Evolutionary conservation across 371 early-diverging fungal genomes (phyloP), one percentile per base, ranked within the genome.

Genomic region (Mucor ambiguus): DNA sequence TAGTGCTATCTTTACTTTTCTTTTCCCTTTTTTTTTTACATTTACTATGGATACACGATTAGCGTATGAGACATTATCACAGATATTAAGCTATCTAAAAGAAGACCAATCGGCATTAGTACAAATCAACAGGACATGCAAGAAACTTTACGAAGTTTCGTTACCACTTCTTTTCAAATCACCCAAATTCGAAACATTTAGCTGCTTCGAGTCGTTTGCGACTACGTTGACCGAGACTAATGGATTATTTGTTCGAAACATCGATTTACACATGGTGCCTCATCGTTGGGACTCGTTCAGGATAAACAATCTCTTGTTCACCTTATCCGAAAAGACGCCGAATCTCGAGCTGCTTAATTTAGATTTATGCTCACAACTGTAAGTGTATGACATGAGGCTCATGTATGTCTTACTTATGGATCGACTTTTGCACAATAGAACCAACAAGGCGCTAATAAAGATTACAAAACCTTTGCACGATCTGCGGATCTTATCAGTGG

Each of bases 61-160:
- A 57, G 81, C 86, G 58, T 61, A 65, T 24, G 83, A 82, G 46
- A 82, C 84, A 60, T 67, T 84, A 49, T 74, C 79, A 59, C 82
- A 84, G 61, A 81, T 85, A 55, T 71, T 63, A 22, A 26, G 14
- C 14, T 35, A 72, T 12, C 44, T 72, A 41, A 65, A 59, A 33
- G 35, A 54, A 14, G 66, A 72, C 30, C 72, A 72, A 61, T 8
- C 35, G 5, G 14, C 63, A 26, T 29, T 72, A 6, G 7, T 37
- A 26, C 59, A 65, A 49, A 33, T 72, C 20, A 62, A 24, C 9
- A 18, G 9, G 20, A 55, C 58, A 3, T 72, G 60, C 24, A 57
- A 41, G 4, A 64, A 62, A 29, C 30, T 64, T 16, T 18, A 62
- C 22, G 58, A 52, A 0, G 3, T 60, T 12, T 26, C 63, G 3